Percentiles rank a stretch among this genome's conserved stretches.
Evolutionary conservation across 257 asterid species (phyloP).

Genomic region (Nicotiana attenuata): DNA sequence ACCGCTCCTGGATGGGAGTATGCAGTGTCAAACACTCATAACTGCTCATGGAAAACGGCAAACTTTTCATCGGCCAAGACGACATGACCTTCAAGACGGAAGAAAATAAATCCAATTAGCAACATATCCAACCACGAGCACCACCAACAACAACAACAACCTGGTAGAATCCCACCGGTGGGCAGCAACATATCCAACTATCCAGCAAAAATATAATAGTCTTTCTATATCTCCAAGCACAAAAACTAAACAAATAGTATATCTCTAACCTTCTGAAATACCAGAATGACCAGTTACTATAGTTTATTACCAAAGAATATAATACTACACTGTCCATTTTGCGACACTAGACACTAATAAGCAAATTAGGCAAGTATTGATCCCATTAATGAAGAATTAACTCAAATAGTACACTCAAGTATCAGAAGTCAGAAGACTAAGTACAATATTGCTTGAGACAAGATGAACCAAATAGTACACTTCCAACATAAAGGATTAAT

Average conservation of each 20-base stretch:
- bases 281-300: background rate
- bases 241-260: background rate
- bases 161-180: too few relatives aligned
- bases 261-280: background rate
- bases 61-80: background rate
- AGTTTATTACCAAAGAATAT: background rate
- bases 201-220: background rate
- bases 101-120: background rate
- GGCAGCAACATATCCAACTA: background rate
- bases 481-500: background rate
- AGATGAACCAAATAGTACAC: background rate
- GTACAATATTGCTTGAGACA: background rate
- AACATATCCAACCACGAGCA: background rate
- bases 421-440: background rate
- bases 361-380: background rate
- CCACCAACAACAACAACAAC: too few relatives aligned
- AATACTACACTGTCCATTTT: background rate
- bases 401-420: background rate
- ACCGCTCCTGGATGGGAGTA: slow-evolving; percentile 5
- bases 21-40: slow-evolving; percentile 6
- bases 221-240: background rate
- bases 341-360: background rate
- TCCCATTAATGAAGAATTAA: too few relatives aligned
- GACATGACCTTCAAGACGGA: background rate
- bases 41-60: background rate